Base-by-base conservation (phyloP, 371 early-diverging fungal genomes). In the Mortierella sp. region DNA sequence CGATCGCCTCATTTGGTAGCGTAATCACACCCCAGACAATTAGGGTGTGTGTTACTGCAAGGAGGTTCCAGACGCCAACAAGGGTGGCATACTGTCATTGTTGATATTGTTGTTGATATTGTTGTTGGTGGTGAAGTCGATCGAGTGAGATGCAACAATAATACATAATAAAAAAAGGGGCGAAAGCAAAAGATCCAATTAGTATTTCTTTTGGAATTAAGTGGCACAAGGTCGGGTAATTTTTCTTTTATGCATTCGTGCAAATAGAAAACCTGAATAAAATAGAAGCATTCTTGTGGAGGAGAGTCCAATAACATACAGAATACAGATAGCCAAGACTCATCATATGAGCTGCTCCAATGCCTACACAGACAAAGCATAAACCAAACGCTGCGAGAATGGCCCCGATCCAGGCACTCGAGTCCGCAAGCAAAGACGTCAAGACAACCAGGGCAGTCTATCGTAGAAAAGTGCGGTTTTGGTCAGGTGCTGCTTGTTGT, bases 381-480 rank as follows among this genome's bases (percentile, higher is more conserved):
- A 80, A 41, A 6, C 84, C 84, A 11, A 77, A 46, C 1, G 75
- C 75, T 27, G 81, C 44, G 10, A 84, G 7, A 29, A 75, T 78
- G 6, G 78, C 75, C 1, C 84, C 84, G 41, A 84, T 71, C 84
- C 84, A 84, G 12, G 84, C 84, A 65, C 70, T 63, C 21, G 78
- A 75, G 49, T 84, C 75, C 12, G 81, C 81, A 32, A 84, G 54
- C n/a, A 84, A 44, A 8, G 81, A 84, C 10, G 81, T 80, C 70
- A 80, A 43, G 2, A 84, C 78, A 16, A 84, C 75, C 6, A 84
- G 58, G 27, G 68, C 48, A 44, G 75, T 74, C 83, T 83, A 79
- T 12, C 16, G 11, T 58, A 12, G 58, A 27, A 63, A 63, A 21
- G 16, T 32, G 35, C 35, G 35, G 21, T 63, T 63, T 63, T 32